Evolutionary conservation across 2,329 filamentous ascomycete genomes (phyloP).

Genomic region (Fusarium mundagurra): DNA sequence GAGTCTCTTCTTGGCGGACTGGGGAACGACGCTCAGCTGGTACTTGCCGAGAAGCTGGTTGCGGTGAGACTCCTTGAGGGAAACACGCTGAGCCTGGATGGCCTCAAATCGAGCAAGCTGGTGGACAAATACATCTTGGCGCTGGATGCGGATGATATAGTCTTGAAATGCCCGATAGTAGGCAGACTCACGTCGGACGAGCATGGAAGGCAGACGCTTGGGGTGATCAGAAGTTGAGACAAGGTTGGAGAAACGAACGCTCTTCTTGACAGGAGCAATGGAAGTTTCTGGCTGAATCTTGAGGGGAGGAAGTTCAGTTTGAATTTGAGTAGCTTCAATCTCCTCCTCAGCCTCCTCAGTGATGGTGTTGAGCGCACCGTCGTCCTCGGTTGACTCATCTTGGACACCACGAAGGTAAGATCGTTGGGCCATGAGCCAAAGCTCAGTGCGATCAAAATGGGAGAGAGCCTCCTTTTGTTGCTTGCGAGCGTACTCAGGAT

Average conservation of each 20-base stretch:
- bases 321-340: constrained; percentile 40
- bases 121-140: constrained; percentile 83
- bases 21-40: constrained; percentile 75
- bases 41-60: constrained; percentile 88
- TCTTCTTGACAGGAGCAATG: constrained; percentile 68
- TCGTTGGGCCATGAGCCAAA: constrained; percentile 87
- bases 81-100: constrained; percentile 83
- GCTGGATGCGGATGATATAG: constrained; percentile 71
- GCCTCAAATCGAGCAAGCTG: constrained; percentile 88
- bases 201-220: constrained; percentile 61
- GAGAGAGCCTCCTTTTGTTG: constrained; percentile 75
- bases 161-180: constrained; percentile 91
- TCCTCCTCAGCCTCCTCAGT: constrained; percentile 48
- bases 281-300: constrained; percentile 32
- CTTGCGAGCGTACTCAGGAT: constrained; percentile 78
- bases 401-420: constrained; percentile 77
- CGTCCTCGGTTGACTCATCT: constrained; percentile 52
- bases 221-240: constrained; percentile 57
- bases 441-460: constrained; percentile 85
- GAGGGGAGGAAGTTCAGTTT: constrained; percentile 39
- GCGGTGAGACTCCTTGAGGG: constrained; percentile 76
- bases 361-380: constrained; percentile 51
- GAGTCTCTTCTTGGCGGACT: constrained; percentile 75
- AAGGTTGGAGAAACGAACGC: constrained; percentile 76
- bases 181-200: constrained; percentile 73